These are phyloP conservation scores for Alloteropsis semialata DNA, from an alignment of 176 grass and related monocot genomes.

Conservation along the genomic window DNA sequence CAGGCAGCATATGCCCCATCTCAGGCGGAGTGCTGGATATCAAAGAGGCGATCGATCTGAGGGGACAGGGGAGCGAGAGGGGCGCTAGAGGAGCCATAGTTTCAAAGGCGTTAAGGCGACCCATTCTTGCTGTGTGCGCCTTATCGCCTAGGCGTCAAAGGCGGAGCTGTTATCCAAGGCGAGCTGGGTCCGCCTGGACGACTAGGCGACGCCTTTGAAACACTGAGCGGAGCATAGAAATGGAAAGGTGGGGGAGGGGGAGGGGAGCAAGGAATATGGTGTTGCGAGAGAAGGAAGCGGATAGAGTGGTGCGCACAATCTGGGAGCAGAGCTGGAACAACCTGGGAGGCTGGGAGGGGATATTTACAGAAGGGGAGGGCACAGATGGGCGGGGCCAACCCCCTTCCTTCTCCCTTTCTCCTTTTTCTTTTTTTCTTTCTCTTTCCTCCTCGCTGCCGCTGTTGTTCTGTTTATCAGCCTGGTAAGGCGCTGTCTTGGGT, in stretches of 20 bases:
- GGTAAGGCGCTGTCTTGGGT: neutral
- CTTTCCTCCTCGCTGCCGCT: neutral
- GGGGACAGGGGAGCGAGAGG: no score
- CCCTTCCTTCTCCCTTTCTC: neutral
- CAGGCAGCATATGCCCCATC: neutral
- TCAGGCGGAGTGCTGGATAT: neutral
- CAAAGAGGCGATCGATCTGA: neutral
- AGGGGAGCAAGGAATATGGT: neutral
- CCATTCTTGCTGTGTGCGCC: no score
- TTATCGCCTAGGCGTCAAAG: no score
- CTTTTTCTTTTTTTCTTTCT: neutral
- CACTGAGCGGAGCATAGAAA: neutral
- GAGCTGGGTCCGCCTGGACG: no score
- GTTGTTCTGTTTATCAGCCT: neutral
- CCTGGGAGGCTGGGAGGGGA: neutral
- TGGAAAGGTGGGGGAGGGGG: neutral
- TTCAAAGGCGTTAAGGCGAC: no score
- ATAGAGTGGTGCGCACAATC: neutral
- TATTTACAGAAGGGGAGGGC: neutral
- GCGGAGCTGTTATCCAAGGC: no score
- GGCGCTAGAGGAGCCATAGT: no score
- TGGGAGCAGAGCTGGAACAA: neutral
- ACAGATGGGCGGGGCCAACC: neutral
- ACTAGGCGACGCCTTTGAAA: no score
- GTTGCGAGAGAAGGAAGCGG: neutral